Conservation (phyloP, 768 basidiomycete genomes). For the Phlebiopsis flavidoalba region DNA sequence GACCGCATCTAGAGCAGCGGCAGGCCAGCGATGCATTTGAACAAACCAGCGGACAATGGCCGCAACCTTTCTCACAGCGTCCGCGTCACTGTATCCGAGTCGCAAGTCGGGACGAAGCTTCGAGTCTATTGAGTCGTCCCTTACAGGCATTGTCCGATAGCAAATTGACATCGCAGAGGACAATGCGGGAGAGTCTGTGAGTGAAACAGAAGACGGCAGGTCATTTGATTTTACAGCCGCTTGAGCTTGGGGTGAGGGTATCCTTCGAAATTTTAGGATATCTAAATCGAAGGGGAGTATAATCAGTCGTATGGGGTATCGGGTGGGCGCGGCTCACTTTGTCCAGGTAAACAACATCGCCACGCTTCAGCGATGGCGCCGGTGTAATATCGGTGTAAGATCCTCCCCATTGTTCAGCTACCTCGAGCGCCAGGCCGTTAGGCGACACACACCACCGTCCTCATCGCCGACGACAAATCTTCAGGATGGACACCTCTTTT, state of each 20-base stretch:
- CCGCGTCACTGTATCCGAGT: constrained; percentile 63
- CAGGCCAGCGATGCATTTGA: constrained; percentile 65
- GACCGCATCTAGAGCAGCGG: constrained; percentile 1
- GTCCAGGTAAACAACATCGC: constrained; percentile 67
- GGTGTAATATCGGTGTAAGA: constrained; percentile 30
- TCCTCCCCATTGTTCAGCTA: constrained; percentile 68
- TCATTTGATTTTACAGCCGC: constrained; percentile 24
- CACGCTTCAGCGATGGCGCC: constrained; percentile 45
- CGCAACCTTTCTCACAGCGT: constrained; percentile 61
- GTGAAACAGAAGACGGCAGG: constrained; percentile 33
- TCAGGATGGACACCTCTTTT: constrained; percentile 61
- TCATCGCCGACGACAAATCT: constrained; percentile 74
- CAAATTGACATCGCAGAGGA: constrained; percentile 63
- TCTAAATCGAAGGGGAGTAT: constrained; percentile 3
- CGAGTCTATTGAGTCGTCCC: constrained; percentile 48
- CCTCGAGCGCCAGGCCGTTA: constrained; percentile 78
- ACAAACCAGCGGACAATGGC: constrained; percentile 69
- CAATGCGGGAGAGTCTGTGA: constrained; percentile 67
- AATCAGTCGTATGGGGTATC: not conserved
- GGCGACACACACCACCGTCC: constrained; percentile 57
- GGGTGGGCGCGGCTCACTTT: constrained; percentile 41
- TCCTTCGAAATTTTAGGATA: constrained; percentile 3
- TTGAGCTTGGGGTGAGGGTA: constrained; percentile 6
- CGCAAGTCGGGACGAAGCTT: constrained; percentile 68
- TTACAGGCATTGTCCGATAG: constrained; percentile 68